Conservation (phyloP, 2,329 filamentous ascomycete genomes). For the Hypoxylon sp. region DNA sequence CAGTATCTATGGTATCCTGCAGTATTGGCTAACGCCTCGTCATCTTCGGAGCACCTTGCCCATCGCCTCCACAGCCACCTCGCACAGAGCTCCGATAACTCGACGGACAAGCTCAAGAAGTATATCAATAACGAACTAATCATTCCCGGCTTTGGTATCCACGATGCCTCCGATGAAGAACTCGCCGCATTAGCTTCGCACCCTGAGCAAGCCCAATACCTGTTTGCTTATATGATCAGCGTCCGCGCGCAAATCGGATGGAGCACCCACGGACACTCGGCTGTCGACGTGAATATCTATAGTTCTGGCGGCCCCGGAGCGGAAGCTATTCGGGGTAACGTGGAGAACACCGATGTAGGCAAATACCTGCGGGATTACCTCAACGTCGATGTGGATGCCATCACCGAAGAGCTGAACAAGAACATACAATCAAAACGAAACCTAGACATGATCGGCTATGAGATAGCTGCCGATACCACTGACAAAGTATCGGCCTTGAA, state of each 20-base stretch:
- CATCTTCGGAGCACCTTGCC: constrained; percentile 79
- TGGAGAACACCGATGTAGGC: constrained; percentile 95
- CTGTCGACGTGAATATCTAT: constrained; percentile 97
- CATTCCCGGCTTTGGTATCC: constrained; percentile 77
- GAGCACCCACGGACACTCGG: constrained; percentile 93
- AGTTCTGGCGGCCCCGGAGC: constrained; percentile 76
- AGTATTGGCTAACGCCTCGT: constrained; percentile 80
- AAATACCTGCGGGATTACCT: constrained; percentile 84
- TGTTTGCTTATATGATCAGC: constrained; percentile 88
- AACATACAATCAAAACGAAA: constrained; percentile 56
- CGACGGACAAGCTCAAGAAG: constrained; percentile 59
- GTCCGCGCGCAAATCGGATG: constrained; percentile 90
- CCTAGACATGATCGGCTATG: constrained; percentile 20
- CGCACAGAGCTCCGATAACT: constrained; percentile 48
- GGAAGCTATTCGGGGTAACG: constrained; percentile 79
- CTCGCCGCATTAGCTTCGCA: constrained; percentile 72
- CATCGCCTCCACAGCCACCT: constrained; percentile 72
- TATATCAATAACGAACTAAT: constrained; percentile 79
- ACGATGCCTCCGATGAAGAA: constrained; percentile 78
- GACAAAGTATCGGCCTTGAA: background rate
- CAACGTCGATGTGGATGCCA: constrained; percentile 78
- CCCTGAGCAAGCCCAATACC: constrained; percentile 64
- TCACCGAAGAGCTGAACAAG: constrained; percentile 80
- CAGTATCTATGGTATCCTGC: constrained; percentile 83
- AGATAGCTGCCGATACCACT: constrained; percentile 7